Base-by-base conservation (phyloP, 805 yeast species). In the Monosporozyma servazzii region DNA sequence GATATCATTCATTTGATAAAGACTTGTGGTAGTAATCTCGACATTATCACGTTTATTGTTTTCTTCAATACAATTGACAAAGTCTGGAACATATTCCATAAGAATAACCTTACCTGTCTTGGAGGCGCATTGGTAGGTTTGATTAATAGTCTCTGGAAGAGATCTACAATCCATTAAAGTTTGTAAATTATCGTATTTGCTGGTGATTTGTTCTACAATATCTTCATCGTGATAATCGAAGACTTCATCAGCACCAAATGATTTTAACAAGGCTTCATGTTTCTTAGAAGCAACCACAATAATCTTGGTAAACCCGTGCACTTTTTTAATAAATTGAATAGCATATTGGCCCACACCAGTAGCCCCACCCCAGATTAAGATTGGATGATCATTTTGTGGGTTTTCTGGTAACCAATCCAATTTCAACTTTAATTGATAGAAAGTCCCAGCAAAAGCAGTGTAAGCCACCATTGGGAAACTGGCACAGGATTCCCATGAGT, bases 361-460 rank as follows among this genome's bases (percentile, higher is more conserved):
- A 15, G 87, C 78, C 55, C 85, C 89, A 59, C 84, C 82, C 81
- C 83, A 79, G 45, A 81, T 69, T 45, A 81, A 61, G 31, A 80
- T 58, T 50, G 68, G 67, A 53, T 68, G 69, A 43, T 69, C 70
- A n/a, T 56, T 51, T 47, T 71, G 70, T 7, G 60, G 57, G 3
- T 54, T 11, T 17, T 50, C 33, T 20, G 56, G 58, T 45, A 54
- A 52, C 62, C 62, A 60, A n/a, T 51, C 55, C 31, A 60, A 47
- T 42, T 59, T 55, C 18, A 51, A 47, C 1, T 48, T 51, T 13
- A 60, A 44, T 30, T 68, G 51, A 33, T 66, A 59, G 50, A 58
- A 58, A 51, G 60, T 60, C n/a, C 73, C 78, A 18, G 77, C 71
- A 3, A 33, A 33, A 6, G 37, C 37, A 33, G 37, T 33, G 37